A percentile compares a stretch with the other conserved stretches of the same genome.
Evolutionary conservation across 2,329 filamentous ascomycete species (phyloP).

Genomic region (Trichoderma asperellum): DNA sequence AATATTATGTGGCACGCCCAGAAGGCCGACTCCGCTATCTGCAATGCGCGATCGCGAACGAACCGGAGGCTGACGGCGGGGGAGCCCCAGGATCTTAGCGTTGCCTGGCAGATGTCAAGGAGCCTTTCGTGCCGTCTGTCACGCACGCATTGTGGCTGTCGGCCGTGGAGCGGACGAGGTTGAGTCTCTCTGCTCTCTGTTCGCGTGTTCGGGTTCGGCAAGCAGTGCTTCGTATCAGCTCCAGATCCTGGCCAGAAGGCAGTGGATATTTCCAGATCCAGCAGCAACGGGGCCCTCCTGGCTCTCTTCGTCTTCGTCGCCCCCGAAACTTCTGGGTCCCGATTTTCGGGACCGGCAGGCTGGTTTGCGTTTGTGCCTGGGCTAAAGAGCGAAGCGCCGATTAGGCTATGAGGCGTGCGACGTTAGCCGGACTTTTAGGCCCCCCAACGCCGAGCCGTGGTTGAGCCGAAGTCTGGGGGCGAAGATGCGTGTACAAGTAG

Average conservation of each 20-base stretch:
- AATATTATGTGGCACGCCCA: not conserved
- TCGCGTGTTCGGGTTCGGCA: not conserved
- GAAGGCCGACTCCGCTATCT: not conserved
- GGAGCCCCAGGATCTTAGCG: constrained; percentile 17
- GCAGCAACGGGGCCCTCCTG: not conserved
- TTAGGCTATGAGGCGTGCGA: not conserved
- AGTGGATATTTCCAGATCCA: not conserved
- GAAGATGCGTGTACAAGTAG: not conserved
- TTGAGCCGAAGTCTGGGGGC: not conserved
- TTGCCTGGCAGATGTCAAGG: not conserved
- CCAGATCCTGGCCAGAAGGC: not conserved
- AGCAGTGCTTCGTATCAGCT: not conserved
- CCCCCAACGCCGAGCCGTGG: not conserved
- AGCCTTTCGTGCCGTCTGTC: constrained; percentile 4
- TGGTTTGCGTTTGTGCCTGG: constrained; percentile 18
- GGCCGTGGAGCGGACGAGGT: not conserved
- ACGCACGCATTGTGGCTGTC: not conserved
- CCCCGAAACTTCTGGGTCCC: constrained; percentile 9
- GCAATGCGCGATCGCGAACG: not conserved
- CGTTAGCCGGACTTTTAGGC: not conserved
- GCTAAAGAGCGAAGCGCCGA: constrained; percentile 3
- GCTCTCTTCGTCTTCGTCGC: not conserved
- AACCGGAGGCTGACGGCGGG: constrained; percentile 2
- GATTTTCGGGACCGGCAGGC: constrained; percentile 19
- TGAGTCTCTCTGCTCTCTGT: not conserved